Conservation (phyloP, 2,329 filamentous ascomycete species). For the Aspergillus versicolor region DNA sequence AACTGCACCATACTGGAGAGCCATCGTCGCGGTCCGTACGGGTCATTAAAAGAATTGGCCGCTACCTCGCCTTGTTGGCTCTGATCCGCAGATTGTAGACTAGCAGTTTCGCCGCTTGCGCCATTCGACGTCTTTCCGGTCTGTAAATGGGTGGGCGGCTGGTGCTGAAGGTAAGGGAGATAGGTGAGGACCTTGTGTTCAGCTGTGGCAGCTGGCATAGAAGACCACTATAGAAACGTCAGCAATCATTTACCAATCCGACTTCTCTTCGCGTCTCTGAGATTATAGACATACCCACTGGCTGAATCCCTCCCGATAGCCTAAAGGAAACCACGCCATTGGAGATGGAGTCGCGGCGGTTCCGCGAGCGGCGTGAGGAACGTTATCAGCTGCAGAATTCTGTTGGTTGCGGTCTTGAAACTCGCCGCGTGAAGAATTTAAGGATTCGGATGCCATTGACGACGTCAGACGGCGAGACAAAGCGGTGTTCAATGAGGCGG, state of each 20-base stretch:
- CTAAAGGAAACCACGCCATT: constrained; percentile 70
- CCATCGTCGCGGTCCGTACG: constrained; percentile 83
- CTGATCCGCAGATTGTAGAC: constrained; percentile 36
- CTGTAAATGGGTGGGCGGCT: constrained; percentile 67
- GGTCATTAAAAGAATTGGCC: constrained; percentile 60
- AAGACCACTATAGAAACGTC: constrained; percentile 67
- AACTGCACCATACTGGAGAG: constrained; percentile 79
- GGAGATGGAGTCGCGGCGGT: constrained; percentile 30
- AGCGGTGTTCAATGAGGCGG: constrained; percentile 17
- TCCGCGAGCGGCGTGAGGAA: constrained; percentile 34
- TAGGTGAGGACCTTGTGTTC: constrained; percentile 86
- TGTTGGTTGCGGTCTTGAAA: constrained; percentile 21
- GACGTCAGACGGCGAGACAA: constrained; percentile 22
- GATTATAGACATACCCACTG: constrained; percentile 71
- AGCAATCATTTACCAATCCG: constrained; percentile 4
- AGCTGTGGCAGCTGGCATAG: constrained; percentile 75
- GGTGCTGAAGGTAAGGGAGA: constrained; percentile 73
- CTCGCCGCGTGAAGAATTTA: constrained; percentile 32
- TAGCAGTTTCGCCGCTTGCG: constrained; percentile 28
- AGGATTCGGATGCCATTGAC: constrained; percentile 38
- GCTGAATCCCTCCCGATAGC: constrained; percentile 85
- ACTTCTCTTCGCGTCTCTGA: background rate
- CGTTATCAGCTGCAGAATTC: constrained; percentile 20
- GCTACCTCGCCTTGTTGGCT: constrained; percentile 46
- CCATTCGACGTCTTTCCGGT: constrained; percentile 49